Evolutionary conservation across 768 basidiomycete genomes (phyloP).

Genomic region (Myochromella boudieri): DNA sequence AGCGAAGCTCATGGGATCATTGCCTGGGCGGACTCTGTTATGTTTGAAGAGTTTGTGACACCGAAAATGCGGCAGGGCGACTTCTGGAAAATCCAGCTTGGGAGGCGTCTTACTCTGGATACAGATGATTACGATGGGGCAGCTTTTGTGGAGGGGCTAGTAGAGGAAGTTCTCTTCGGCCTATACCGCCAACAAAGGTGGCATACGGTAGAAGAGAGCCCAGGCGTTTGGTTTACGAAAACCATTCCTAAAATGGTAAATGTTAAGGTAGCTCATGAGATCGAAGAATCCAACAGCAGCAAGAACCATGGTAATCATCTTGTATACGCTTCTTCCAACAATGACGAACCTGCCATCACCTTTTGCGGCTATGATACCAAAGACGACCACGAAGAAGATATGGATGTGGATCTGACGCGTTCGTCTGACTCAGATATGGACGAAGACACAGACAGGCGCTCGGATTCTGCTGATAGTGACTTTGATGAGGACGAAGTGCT

Average conservation of each 20-base stretch:
- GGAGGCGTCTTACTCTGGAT: conserved; percentile 33
- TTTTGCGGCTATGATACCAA: conserved; percentile 10
- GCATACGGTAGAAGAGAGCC: conserved; percentile 29
- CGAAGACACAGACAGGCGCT: neutral
- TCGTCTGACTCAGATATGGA: conserved; percentile 1
- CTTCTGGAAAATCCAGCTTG: conserved; percentile 40
- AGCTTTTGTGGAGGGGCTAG: conserved; percentile 28
- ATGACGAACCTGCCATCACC: conserved; percentile 7
- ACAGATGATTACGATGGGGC: conserved; percentile 35
- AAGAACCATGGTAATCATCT: neutral
- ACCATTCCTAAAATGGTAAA: neutral
- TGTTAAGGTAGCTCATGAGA: neutral
- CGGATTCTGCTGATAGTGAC: conserved; percentile 8
- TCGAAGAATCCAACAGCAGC: neutral
- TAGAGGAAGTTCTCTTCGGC: conserved; percentile 29
- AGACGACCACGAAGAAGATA: neutral
- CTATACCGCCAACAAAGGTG: conserved; percentile 16
- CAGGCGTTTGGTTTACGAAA: conserved; percentile 31
- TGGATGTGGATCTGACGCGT: neutral
- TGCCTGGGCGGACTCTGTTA: conserved; percentile 30
- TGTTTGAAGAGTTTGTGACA: conserved; percentile 32
- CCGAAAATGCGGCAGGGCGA: conserved; percentile 32
- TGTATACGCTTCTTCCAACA: neutral
- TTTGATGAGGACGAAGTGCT: conserved; percentile 8
- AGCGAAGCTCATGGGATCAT: conserved; percentile 28